These are phyloP conservation scores for Ganoderma meredithae DNA, from an alignment of 1,284 basidiomycete species.

Conservation along the genomic window DNA sequence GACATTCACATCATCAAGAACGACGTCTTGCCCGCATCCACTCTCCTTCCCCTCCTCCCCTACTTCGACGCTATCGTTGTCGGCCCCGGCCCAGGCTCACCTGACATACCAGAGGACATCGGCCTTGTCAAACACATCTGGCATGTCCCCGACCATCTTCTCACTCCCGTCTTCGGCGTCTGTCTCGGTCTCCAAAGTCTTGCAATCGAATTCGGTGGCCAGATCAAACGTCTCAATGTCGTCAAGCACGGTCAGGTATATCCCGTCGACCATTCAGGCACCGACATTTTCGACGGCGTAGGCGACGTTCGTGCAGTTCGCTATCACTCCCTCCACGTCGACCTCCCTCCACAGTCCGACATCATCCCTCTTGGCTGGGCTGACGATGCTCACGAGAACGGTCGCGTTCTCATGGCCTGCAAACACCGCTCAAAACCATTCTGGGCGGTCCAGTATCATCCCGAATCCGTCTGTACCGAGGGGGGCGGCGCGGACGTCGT, in stretches of 20 bases:
- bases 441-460: slow-evolving; percentile 97
- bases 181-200: slow-evolving; percentile 95
- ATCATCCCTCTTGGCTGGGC: slow-evolving; percentile 74
- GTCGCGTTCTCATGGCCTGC: slow-evolving; percentile 72
- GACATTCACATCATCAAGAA: slow-evolving; percentile 77
- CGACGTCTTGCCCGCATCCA: slow-evolving; percentile 58
- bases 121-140: slow-evolving; percentile 74
- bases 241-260: slow-evolving; percentile 89
- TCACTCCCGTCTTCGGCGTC: slow-evolving; percentile 85
- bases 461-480: slow-evolving; percentile 79
- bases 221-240: slow-evolving; percentile 55
- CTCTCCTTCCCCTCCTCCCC: slow-evolving; percentile 59
- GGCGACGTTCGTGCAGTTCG: slow-evolving; percentile 77
- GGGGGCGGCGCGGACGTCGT: slow-evolving; percentile 71
- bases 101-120: slow-evolving; percentile 65
- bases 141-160: slow-evolving; percentile 56
- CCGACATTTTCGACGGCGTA: slow-evolving; percentile 70
- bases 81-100: slow-evolving; percentile 86
- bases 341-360: slow-evolving; percentile 50
- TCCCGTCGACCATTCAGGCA: slow-evolving; percentile 60
- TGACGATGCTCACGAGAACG: slow-evolving; percentile 70
- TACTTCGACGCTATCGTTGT: slow-evolving; percentile 75
- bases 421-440: slow-evolving; percentile 77
- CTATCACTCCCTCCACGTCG: slow-evolving; percentile 82
- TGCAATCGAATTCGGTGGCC: slow-evolving; percentile 79